Percentiles rank a stretch among this genome's conserved stretches.
Conservation (phyloP, 2,329 filamentous ascomycete species). For the Pseudopyricularia cyperi region DNA sequence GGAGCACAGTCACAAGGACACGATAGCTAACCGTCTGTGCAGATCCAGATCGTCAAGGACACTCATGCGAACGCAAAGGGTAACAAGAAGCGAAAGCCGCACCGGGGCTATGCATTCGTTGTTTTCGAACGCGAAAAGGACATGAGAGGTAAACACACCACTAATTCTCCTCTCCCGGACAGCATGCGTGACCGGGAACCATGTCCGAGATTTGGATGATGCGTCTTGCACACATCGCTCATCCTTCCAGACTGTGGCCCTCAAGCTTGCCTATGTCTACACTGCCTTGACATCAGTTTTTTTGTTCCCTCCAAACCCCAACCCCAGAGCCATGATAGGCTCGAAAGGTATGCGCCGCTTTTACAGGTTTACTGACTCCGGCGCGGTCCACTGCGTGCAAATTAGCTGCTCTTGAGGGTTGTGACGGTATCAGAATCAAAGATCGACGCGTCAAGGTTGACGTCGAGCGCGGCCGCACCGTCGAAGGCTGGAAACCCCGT, state of each 20-base stretch:
- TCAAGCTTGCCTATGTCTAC: conserved; percentile 29
- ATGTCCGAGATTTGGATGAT: background rate
- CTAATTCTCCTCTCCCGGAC: conserved; percentile 20
- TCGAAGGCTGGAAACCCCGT: conserved; percentile 84
- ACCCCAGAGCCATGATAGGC: conserved; percentile 9
- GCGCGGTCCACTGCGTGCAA: conserved; percentile 45
- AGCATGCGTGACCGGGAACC: conserved; percentile 1
- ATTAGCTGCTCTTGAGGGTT: conserved; percentile 75
- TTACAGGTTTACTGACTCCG: conserved; percentile 55
- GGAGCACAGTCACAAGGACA: background rate
- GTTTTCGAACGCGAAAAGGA: conserved; percentile 96
- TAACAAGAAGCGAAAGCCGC: conserved; percentile 68
- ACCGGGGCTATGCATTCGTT: conserved; percentile 89
- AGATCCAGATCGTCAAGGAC: conserved; percentile 83
- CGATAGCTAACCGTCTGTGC: background rate
- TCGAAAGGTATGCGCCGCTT: conserved; percentile 16
- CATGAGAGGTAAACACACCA: conserved; percentile 79
- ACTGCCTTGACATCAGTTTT: conserved; percentile 19
- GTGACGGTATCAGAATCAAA: conserved; percentile 84
- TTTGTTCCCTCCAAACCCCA: conserved; percentile 13
- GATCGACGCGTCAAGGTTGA: conserved; percentile 88
- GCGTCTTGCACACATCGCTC: background rate
- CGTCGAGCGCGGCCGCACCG: conserved; percentile 88
- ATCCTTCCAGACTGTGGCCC: conserved; percentile 23
- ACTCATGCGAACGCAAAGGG: conserved; percentile 54